A percentile compares a stretch with the other conserved stretches of the same genome.
Conservation (phyloP, 371 early-diverging fungal genomes). For the Mortierella sp. region DNA sequence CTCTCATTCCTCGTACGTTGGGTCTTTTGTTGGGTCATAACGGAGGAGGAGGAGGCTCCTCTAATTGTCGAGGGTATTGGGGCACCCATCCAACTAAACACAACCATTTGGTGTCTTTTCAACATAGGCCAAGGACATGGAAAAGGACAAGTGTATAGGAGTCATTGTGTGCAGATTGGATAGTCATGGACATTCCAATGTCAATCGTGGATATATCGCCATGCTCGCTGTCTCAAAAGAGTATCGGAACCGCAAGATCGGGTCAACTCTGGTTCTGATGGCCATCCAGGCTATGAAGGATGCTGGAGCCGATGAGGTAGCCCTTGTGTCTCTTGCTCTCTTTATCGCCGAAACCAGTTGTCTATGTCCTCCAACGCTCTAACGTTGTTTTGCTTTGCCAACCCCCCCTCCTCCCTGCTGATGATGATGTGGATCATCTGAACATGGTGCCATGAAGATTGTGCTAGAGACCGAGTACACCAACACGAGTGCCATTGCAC, state of each 20-base stretch:
- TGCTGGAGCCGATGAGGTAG: constrained; percentile 88
- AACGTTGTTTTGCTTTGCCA: too few relatives aligned
- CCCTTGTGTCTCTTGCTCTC: too few relatives aligned
- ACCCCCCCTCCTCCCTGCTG: too few relatives aligned
- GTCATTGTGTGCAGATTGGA: constrained; percentile 94
- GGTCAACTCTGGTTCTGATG: constrained; percentile 75
- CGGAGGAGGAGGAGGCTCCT: too few relatives aligned
- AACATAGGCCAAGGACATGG: constrained; percentile 68
- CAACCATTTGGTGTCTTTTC: too few relatives aligned
- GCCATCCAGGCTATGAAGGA: constrained; percentile 82
- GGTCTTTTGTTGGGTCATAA: too few relatives aligned
- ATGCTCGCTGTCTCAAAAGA: constrained; percentile 92
- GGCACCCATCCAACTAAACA: too few relatives aligned
- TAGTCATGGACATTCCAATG: constrained; percentile 65
- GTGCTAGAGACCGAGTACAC: constrained; percentile 94
- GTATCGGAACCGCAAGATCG: constrained; percentile 86
- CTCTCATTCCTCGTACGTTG: too few relatives aligned
- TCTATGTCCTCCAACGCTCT: too few relatives aligned
- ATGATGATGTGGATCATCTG: too few relatives aligned
- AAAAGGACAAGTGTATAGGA: constrained; percentile 71
- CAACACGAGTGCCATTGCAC: constrained; percentile 84
- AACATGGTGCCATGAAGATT: constrained; percentile 63
- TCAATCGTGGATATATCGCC: constrained; percentile 92
- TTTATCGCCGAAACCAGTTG: too few relatives aligned
- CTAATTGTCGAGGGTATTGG: too few relatives aligned